phyloP scores from a whole-genome alignment of 139 green algal species.

The Mesostigma viride region DNA sequence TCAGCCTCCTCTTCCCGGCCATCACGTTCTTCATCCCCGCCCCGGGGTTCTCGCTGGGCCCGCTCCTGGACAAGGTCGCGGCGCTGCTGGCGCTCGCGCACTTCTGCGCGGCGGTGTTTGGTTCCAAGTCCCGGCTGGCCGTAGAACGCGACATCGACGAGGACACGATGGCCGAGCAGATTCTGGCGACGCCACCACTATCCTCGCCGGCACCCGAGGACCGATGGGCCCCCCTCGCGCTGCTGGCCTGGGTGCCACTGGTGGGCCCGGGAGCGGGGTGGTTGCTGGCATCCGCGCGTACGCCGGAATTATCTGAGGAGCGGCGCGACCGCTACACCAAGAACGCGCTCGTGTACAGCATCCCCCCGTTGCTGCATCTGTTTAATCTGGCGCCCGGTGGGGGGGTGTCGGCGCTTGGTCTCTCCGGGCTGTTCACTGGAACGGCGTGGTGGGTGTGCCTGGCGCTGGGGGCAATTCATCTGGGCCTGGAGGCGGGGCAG shows the following conservation, averaged over 20 bases:
- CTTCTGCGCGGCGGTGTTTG: too few species aligned
- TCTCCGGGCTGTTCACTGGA: background rate
- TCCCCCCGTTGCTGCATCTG: background rate
- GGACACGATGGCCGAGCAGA: background rate
- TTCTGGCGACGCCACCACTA: background rate
- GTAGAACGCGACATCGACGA: background rate
- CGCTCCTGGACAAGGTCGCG: background rate
- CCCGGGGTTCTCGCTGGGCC: background rate
- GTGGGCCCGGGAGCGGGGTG: background rate
- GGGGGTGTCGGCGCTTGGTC: background rate
- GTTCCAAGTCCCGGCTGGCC: too few species aligned
- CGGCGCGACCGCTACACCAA: background rate
- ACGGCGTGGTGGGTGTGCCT: conserved; percentile 3
- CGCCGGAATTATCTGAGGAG: background rate
- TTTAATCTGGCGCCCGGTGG: background rate
- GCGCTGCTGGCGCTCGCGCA: background rate
- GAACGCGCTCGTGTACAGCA: conserved; percentile 4
- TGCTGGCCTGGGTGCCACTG: background rate
- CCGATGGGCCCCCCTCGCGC: background rate
- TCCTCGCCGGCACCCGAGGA: background rate
- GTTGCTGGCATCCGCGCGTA: background rate
- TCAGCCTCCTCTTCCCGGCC: background rate
- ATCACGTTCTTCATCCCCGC: background rate
- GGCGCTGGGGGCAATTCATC: conserved; percentile 9
- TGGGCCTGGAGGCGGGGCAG: conserved; percentile 13